phyloP scores from a whole-genome alignment of 1,284 basidiomycete genomes.

The Porogramme epimiltina region DNA sequence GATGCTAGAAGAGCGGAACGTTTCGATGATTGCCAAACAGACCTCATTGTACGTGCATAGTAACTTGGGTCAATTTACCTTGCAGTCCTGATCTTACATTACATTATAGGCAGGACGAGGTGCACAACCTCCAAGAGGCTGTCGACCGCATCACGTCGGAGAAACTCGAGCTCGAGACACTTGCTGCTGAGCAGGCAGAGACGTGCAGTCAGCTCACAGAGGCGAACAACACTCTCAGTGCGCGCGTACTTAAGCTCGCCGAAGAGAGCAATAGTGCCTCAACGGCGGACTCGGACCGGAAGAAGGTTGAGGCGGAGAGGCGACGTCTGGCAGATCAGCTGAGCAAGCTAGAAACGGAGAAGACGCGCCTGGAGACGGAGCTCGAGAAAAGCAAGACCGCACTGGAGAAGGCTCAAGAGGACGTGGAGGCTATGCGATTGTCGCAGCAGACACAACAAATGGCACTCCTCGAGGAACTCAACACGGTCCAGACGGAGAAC shows the following conservation, averaged over 20 bases:
- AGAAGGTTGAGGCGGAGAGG: constrained; percentile 37
- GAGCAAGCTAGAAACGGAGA: constrained; percentile 33
- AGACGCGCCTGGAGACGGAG: constrained; percentile 48
- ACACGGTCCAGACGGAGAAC: constrained; percentile 78
- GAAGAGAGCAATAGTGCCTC: constrained; percentile 71
- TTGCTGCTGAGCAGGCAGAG: constrained; percentile 71
- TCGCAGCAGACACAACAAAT: constrained; percentile 73
- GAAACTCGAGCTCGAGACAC: constrained; percentile 71
- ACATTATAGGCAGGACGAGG: constrained; percentile 63
- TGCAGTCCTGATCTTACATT: constrained; percentile 6
- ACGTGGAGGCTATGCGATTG: constrained; percentile 52
- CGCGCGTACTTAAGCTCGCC: constrained; percentile 71
- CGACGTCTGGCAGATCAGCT: constrained; percentile 43
- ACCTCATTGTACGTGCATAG: constrained; percentile 62
- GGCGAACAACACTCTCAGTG: constrained; percentile 75
- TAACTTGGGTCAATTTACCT: constrained; percentile 18
- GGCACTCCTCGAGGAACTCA: constrained; percentile 77
- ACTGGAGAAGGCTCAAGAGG: constrained; percentile 38
- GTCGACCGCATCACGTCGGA: constrained; percentile 63
- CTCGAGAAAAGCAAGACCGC: constrained; percentile 48
- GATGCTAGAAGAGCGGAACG: constrained; percentile 75
- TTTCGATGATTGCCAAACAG: constrained; percentile 50
- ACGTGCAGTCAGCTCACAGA: constrained; percentile 71
- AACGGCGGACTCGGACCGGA: constrained; percentile 52
- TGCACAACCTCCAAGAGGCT: constrained; percentile 60